Evolutionary conservation across 176 grass and related monocot species (phyloP), one percentile per base, ranked within the genome.

Genomic region (Eragrostis nindensis): DNA sequence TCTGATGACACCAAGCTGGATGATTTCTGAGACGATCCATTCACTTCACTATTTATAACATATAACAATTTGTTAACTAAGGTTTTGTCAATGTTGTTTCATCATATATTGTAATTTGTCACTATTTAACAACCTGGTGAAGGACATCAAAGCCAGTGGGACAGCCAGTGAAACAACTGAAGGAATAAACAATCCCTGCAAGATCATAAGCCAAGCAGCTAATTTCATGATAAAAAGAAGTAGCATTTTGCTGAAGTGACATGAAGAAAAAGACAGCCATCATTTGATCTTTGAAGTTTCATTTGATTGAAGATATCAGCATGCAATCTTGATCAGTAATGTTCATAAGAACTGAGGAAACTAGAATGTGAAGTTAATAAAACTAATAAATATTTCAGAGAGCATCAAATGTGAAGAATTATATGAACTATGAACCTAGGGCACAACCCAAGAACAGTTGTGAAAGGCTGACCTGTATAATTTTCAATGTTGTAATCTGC

Each of bases 111-210:
- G 81, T 67, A 56, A 47, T 45, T 77, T 74, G 41, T 81, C 21
- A 74, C 39, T 63, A 25, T 66, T 88, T 61, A 86, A 81, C 61
- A 84, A 98, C 95, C 95, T 98, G 24, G 95, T 94, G 17, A 98
- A 71, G 67, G 95, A 98, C 90, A 98, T 89, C 59, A 94, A 68
- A 64, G 92, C 83, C 17, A 98, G 78, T 57, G 95, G 95, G 11
- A 94, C 90, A 52, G 86, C 77, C 81, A 98, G 79, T 1, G 92
- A 93, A 79, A 98, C 18, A 61, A 76, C 84, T 10, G 92, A 94
- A 32, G 95, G 95, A 42, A 98, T 70, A 91, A 98, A 94, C 83
- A 98, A 88, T 5, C 84, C 90, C 95, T 98, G 90, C 61, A 82
- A 91, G 21, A 57, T 80, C 63, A 89, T 85, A 81, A 89, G 9